Conservation (phyloP, 2,329 filamentous ascomycete species). For the Neoscytalidium dimidiatum region DNA sequence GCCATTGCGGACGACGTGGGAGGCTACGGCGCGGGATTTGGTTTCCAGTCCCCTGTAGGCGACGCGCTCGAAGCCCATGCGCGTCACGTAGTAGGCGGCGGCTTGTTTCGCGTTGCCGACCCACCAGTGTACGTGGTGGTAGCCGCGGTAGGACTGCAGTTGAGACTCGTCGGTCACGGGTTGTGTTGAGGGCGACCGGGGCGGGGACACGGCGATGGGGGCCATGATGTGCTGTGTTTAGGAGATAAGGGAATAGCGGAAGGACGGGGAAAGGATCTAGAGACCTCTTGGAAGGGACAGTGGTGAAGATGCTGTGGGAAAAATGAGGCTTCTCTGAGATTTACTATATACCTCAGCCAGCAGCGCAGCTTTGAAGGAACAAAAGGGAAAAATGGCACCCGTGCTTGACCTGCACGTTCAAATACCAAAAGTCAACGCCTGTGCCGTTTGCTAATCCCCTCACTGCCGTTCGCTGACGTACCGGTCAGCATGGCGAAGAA, state of each 20-base stretch:
- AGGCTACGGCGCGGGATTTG: constrained; percentile 76
- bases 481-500: constrained; percentile 1
- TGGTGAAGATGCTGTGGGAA: background rate
- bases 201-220: constrained; percentile 8
- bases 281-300: background rate
- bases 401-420: background rate
- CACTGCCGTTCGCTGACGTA: constrained; percentile 12
- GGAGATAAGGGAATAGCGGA: background rate
- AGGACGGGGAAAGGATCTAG: background rate
- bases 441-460: constrained; percentile 13
- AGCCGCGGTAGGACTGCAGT: constrained; percentile 65
- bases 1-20: constrained; percentile 79
- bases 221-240: constrained; percentile 2
- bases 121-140: constrained; percentile 94
- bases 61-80: constrained; percentile 81
- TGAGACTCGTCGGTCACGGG: constrained; percentile 4
- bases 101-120: constrained; percentile 97
- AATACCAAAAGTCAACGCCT: background rate
- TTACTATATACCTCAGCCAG: background rate
- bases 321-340: background rate
- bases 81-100: constrained; percentile 81
- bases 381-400: background rate
- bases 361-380: background rate
- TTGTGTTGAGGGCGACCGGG: background rate
- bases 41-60: constrained; percentile 91